Evolutionary conservation across 495 filamentous ascomycete genomes (phyloP), one percentile per base, ranked within the genome.

Genomic region (Ramalina intermedia): DNA sequence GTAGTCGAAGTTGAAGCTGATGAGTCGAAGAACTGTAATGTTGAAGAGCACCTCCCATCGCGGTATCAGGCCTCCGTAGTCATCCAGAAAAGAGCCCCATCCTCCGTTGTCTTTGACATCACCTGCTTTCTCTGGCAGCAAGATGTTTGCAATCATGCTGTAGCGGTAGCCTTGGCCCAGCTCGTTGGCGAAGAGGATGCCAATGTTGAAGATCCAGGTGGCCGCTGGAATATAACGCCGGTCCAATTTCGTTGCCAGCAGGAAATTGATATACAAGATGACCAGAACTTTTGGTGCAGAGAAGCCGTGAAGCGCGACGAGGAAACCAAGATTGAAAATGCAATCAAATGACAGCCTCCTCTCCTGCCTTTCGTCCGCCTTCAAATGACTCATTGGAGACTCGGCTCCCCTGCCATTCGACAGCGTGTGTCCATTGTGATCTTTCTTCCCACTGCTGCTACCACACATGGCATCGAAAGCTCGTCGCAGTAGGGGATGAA

Each of bases 21-120:
- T 87, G 38, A 96, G 68, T 20, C 91, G 79, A 37, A 99, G 68
- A 6, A 95, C 75, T n/a, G 91, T 96, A 51, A 99, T 77, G 56
- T 96, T 99, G 74, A 99, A 99, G 12, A 91, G 74, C 33, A 99
- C 78, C 61, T 95, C 85, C 91, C 91, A 99, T 51, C 89, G 74
- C 2, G 82, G 70, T 58, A 88, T 79, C 18, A 99, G 63, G 6
- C 91, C 91, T 12, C 88, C 81, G 53, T 84, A 77, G 37, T 67
- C 68, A 63, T 96, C 89, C 8, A 94, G 62, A 65, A 72, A 78
- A 21, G 65, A 61, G 5, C 76, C 87, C 71, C 79, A 81, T 43
- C 66, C 64, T 1, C 77, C 58, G 43, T 78, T 53, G 6, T 57
- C 29, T 2, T 71, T 52, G 0, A 65, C 58, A 41, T 66, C 35